phyloP scores from a whole-genome alignment of 1,284 basidiomycete genomes.

The Boletus semigastroideus region DNA sequence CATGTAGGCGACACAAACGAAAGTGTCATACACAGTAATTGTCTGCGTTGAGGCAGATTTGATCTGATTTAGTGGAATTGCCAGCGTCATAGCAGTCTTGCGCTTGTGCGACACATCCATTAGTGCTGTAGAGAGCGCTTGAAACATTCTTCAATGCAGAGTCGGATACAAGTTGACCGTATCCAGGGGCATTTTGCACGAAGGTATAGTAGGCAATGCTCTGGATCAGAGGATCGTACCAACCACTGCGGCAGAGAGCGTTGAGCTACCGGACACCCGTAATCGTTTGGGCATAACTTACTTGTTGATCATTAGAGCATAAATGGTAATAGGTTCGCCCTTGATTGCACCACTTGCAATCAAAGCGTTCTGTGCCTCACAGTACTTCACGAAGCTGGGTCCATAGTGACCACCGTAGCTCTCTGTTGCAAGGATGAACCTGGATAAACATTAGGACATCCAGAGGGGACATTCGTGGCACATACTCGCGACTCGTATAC shows the following conservation, averaged over 20 bases:
- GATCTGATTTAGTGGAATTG: slow-evolving; percentile 41
- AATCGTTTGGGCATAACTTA: slow-evolving; percentile 17
- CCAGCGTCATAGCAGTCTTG: slow-evolving; percentile 55
- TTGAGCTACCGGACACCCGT: neutral
- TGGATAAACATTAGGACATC: slow-evolving; percentile 24
- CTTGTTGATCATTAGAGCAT: slow-evolving; percentile 56
- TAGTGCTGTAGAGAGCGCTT: slow-evolving; percentile 43
- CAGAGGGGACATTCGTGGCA: neutral
- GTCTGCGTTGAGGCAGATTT: slow-evolving; percentile 50
- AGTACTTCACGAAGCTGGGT: slow-evolving; percentile 62
- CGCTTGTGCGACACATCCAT: slow-evolving; percentile 54
- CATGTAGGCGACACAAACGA: too few species aligned
- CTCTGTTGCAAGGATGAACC: slow-evolving; percentile 65
- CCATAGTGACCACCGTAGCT: slow-evolving; percentile 73
- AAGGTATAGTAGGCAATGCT: slow-evolving; percentile 61
- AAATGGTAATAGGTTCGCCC: slow-evolving; percentile 44
- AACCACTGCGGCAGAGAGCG: slow-evolving; percentile 43
- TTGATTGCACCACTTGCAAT: slow-evolving; percentile 49
- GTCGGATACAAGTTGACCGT: slow-evolving; percentile 56
- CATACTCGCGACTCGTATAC: slow-evolving; percentile 57
- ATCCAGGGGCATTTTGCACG: slow-evolving; percentile 60
- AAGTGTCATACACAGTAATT: slow-evolving; percentile 62
- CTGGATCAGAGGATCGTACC: slow-evolving; percentile 66
- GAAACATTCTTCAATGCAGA: slow-evolving; percentile 48
- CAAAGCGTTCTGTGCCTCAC: slow-evolving; percentile 62